Evolutionary conservation across 2,329 filamentous ascomycete genomes (phyloP), one percentile per base, ranked within the genome.

Genomic region (Diplodia sapinea): DNA sequence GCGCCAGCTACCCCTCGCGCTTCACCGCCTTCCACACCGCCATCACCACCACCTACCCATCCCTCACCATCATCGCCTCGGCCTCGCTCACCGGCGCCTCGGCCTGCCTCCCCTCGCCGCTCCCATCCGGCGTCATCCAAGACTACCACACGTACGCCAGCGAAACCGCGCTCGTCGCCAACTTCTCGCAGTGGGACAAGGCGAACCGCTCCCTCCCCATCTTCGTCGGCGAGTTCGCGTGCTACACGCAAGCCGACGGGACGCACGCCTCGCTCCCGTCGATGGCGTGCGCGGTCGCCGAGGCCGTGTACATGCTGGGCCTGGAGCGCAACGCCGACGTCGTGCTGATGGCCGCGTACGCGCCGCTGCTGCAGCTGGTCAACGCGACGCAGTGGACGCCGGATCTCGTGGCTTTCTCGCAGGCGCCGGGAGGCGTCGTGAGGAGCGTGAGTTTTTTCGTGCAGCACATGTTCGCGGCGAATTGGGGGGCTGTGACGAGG

Each of bases 291-390:
- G 5, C 31, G 81, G 86, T 91, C 2, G 84, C 84, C 13, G 89
- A 91, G 74, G 88, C 87, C 26, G 82, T 91, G 17, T 88, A 85
- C 66, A 80, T 90, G 17, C 82, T 91, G 69, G 86, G 88, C n/a
- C 86, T 87, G 36, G 89, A 91, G 81, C 82, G 88, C 66, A 91
- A 91, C 76, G 82, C 83, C 2, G 86, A 89, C 71, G 82, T 83
- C 23, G 82, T 89, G n/a, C 12, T 11, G 1, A 33, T 68, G 26
- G 17, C 33, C 6, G 11, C 66, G 2, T 68, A 68, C 31, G 66
- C 66, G 15, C 66, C 66, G 40, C 15, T 56, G 23, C 57, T 68
- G 20, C 51, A 64, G 57, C 51, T 63, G 4, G 47, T 49, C 13
- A 64, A 68, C 23, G 29, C 15, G 51, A 64, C 57, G 13, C 66